Evolutionary conservation across 768 basidiomycete genomes (phyloP).

Genomic region (Tulasnella sp.): DNA sequence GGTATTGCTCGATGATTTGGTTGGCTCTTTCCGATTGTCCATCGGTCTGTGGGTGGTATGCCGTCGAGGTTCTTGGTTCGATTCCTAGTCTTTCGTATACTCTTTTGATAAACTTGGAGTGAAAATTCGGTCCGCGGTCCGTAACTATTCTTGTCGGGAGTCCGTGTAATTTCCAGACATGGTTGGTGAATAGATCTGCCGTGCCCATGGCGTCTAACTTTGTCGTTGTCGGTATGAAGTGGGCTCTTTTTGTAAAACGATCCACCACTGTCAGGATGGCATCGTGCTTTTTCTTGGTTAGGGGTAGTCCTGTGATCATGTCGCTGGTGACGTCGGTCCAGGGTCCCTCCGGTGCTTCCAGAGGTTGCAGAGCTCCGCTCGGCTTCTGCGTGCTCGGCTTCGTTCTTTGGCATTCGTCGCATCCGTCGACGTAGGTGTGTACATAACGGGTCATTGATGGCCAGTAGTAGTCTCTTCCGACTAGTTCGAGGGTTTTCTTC

Average conservation of each 20-base stretch:
- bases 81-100: constrained; percentile 20
- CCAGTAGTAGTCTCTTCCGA: background rate
- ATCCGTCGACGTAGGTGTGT: background rate
- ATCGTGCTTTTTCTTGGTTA: constrained; percentile 10
- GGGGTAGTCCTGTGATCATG: constrained; percentile 29
- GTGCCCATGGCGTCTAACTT: constrained; percentile 23
- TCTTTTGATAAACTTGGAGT: background rate
- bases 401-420: background rate
- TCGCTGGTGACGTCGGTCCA: constrained; percentile 17
- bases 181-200: constrained; percentile 30
- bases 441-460: background rate
- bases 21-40: constrained; percentile 27
- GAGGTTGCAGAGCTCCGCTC: background rate
- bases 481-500: background rate
- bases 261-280: constrained; percentile 32
- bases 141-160: background rate
- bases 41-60: constrained; percentile 37
- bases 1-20: constrained; percentile 29
- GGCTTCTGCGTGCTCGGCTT: background rate
- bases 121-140: constrained; percentile 9
- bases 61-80: constrained; percentile 27
- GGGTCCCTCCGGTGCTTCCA: background rate
- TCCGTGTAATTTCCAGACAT: constrained; percentile 23
- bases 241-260: constrained; percentile 30
- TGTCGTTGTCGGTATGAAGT: constrained; percentile 31